A percentile compares a stretch with the other conserved stretches of the same genome.
Conservation (phyloP, 768 basidiomycete species). For the Austroboletus eburneus region DNA sequence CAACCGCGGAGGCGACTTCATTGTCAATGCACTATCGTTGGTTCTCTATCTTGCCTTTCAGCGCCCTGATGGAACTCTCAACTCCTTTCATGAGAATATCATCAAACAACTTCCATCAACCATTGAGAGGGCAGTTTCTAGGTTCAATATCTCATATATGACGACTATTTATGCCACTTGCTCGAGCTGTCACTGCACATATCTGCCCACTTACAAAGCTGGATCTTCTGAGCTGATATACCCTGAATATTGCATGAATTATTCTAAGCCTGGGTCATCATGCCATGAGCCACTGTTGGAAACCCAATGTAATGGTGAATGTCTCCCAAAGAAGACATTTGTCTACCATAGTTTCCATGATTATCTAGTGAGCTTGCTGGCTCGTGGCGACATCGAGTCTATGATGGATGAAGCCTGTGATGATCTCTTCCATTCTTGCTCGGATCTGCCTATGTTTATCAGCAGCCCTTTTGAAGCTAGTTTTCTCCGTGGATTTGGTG, state of each 20-base stretch:
- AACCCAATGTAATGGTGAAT: too few relatives aligned
- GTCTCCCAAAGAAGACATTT: background rate
- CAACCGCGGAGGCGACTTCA: too few relatives aligned
- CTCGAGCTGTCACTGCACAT: slow-evolving; percentile 4
- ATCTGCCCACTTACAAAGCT: background rate
- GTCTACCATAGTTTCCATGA: slow-evolving; percentile 10
- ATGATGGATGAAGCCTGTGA: background rate
- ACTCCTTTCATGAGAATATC: background rate
- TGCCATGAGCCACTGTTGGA: background rate
- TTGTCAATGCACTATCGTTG: slow-evolving; percentile 12
- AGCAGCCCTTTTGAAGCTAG: slow-evolving; percentile 14
- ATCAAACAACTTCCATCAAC: background rate
- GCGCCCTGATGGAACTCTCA: background rate
- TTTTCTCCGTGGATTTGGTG: slow-evolving; percentile 27
- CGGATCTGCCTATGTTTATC: background rate
- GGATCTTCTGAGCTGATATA: background rate
- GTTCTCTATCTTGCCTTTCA: slow-evolving; percentile 3
- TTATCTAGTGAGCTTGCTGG: slow-evolving; percentile 1
- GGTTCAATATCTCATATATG: background rate
- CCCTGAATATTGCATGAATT: background rate
- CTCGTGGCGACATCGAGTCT: background rate
- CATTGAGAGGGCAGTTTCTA: background rate
- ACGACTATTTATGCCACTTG: background rate
- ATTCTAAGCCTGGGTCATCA: background rate
- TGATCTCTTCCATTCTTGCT: background rate